Base-by-base conservation (phyloP, 1,139 yeast species). In the Lodderomyces metapsilosis region DNA sequence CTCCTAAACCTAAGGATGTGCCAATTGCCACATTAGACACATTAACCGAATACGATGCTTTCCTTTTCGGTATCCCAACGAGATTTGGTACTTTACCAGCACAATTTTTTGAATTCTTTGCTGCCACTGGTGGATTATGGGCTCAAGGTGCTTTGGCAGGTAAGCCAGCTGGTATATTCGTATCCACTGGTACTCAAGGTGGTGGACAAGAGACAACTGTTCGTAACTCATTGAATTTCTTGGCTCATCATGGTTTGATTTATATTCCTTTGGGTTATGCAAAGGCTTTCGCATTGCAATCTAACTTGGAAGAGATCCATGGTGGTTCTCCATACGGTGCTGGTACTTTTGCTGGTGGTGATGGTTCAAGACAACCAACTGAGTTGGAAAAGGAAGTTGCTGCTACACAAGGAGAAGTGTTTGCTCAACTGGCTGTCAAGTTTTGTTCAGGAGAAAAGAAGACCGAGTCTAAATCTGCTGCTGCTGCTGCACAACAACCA, bases 291-390 rank as follows among this genome's bases (percentile, higher is more conserved):
- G 59, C 61, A 31, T 48, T 71, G 37, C 53, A 72, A 34, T 32
- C 48, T 4, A 58, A 58, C 45, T 43, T 69, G 32, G 62, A 61
- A 1, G 76, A 71, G 52, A 56, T 61, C 34, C 76, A 69, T 45
- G 80, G 80, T 49, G 71, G 70, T 44, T 62, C 77, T 41, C 68
- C 80, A 24, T 76, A 72, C 68, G 80, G 80, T 56, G 70, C 80
- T 17, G 79, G 79, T 48, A 58, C 74, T 13, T 57, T 61, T 46
- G 78, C 81, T 32, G 76, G 71, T 41, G 48, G 63, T 20, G 79
- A 73, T 52, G 80, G 80, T 40, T 64, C 76, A 11, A 70, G 76
- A 64, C 61, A 57, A 45, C 71, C 77, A 20, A 46, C 64, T 39
- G 64, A 59, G 37, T 49, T 63, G 36, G 82, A 76, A 52, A 54